Percentiles rank a stretch among this genome's conserved stretches.
phyloP scores from a whole-genome alignment of 1,284 basidiomycete genomes.

The Ceratobasidium sp. region DNA sequence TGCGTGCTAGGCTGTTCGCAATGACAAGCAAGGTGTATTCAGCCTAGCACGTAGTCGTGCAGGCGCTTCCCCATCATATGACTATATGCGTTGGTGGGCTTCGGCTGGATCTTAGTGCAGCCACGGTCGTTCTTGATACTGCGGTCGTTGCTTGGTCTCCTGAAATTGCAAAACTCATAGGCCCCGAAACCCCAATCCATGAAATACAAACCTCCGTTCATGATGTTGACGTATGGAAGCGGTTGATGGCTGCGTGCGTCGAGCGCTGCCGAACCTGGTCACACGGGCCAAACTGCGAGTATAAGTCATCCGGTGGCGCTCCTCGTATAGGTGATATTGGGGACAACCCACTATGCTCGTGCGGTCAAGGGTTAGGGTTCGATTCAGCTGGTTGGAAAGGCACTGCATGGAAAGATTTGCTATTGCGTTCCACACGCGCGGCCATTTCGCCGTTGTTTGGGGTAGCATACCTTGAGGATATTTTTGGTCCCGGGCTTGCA shows the following conservation, averaged over 20 bases:
- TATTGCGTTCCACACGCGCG: slow-evolving; percentile 2
- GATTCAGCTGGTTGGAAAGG: slow-evolving; percentile 10
- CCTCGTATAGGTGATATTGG: not conserved
- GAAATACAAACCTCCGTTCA: not conserved
- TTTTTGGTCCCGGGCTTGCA: slow-evolving; percentile 2
- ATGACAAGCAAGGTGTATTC: no score
- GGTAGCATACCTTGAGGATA: slow-evolving; percentile 9
- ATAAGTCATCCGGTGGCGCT: not conserved
- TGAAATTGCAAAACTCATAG: not conserved
- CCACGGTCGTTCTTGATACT: slow-evolving; percentile 13
- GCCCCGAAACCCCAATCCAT: not conserved
- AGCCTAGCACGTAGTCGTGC: no score
- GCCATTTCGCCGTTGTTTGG: slow-evolving; percentile 33
- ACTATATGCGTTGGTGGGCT: slow-evolving; percentile 14
- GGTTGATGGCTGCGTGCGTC: slow-evolving; percentile 8
- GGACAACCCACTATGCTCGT: slow-evolving; percentile 4
- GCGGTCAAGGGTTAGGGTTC: slow-evolving; percentile 23
- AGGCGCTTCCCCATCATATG: no score
- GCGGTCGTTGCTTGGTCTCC: slow-evolving; percentile 14
- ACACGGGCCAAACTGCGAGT: slow-evolving; percentile 33
- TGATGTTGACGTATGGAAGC: slow-evolving; percentile 23
- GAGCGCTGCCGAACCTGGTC: slow-evolving; percentile 30
- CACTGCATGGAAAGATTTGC: not conserved
- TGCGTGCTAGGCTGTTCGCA: no score
- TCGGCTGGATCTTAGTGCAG: slow-evolving; percentile 25